Base-by-base conservation (phyloP, 2,329 filamentous ascomycete genomes). In the Neopestalotiopsis rosae region DNA sequence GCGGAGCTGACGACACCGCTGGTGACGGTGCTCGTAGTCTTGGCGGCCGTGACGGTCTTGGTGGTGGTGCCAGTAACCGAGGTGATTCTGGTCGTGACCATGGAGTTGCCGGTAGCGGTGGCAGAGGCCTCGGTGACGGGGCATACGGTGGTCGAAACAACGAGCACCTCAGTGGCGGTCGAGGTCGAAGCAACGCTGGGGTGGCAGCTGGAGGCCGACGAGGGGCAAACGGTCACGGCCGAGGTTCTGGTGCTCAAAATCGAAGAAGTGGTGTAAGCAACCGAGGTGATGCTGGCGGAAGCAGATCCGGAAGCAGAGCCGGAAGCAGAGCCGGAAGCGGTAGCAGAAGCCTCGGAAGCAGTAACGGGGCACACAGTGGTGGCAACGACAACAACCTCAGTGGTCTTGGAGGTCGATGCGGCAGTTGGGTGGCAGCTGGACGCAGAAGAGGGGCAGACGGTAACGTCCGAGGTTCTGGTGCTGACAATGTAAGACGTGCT, bases 51-150 rank as follows among this genome's bases (percentile, higher is more conserved):
- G n/a, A 59, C 57, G 24, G 57, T 59, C 57, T 59, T 34, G 57
- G 57, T 59, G 57, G 30, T 30, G 57, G 57, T 59, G 30, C 57
- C 24, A 59, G 24, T 59, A 24, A 59, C 13, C 20, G 57, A 59
- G 9, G 30, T 30, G 6, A 4, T 34, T 30, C 57, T 30, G 17
- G 13, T 30, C 9, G 24, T 59, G 20, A 14, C 20, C 24, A 59
- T 59, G 57, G 30, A 34, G 24, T 28, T 59, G 57, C 24, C 30
- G 24, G 57, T 34, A 24, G 57, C 24, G 13, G 28, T 34, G 12
- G 57, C 20, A 20, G 12, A 4, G 57, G 57, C 17, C 30, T 14
- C 4, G 1, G 57, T 34, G 0, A 34, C 12, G 6, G 57, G 30
- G 20, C 24, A 59, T 2, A 30, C 24, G 0, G 57, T 32, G 6